Evolutionary conservation across 305 asterid genomes (phyloP), one percentile per base, ranked within the genome.

Genomic region (Solanum hybrid): DNA sequence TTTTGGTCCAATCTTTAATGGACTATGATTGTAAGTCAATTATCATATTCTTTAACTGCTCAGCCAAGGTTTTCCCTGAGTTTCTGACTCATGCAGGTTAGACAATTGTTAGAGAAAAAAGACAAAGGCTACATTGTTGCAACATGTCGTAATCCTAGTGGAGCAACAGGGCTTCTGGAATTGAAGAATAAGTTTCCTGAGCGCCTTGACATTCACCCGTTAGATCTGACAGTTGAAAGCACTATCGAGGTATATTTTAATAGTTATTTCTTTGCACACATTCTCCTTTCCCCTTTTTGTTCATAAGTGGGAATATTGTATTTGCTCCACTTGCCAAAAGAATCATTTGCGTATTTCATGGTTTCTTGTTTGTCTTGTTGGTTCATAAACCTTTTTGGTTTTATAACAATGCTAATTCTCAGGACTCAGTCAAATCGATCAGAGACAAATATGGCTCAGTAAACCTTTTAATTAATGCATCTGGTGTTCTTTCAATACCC

Each of bases 401-500:
- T 37, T 29, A 86, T 51, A 61, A 61, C n/a, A 89, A 39, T 12
- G 51, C 24, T 75, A 82, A 71, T 36, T 89, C 90, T 86, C 95
- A 97, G 99, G 96, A 93, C 84, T 90, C 97, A 14, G 96, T 96
- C n/a, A 95, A 94, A 87, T 92, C 91, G 28, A 95, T 96, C 91
- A 92, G 90, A 88, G 96, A 95, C 88, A 96, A 95, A 92, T 94
- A 95, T 87, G 99, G 98, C 51, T 93, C 89, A 80, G 90, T 97
- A 88, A 97, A 96, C 91, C 96, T 96, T 89, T 96, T 97, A 29
- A 78, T 97, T 28, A 97, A 97, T 91, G 95, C 99, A 89, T 95
- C 98, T 31, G 99, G 99, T 69, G 92, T 96, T 90, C 97, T 95
- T 86, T 95, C 99, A n/a, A 94, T 96, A 90, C 97, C 99, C 80